Evolutionary conservation across 2,329 filamentous ascomycete species (phyloP).

Genomic region (Mariannaea sp.): DNA sequence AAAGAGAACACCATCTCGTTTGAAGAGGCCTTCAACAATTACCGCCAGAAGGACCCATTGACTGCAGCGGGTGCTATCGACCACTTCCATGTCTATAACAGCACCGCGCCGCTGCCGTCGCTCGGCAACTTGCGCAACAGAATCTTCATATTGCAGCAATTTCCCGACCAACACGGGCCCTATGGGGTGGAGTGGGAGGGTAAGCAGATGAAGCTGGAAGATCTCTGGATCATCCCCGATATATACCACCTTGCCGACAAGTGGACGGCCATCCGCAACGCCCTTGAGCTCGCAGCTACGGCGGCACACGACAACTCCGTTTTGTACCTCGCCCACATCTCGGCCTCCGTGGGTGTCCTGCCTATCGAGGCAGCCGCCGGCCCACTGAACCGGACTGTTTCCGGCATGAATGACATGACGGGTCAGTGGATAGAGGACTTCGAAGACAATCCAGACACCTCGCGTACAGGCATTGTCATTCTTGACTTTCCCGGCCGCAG

Average conservation of each 20-base stretch:
- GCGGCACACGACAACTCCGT: slow-evolving; percentile 41
- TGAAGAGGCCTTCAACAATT: slow-evolving; percentile 50
- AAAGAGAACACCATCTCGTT: slow-evolving; percentile 46
- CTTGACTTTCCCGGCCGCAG: slow-evolving; percentile 53
- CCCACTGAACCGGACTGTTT: slow-evolving; percentile 46
- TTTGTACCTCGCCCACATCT: slow-evolving; percentile 54
- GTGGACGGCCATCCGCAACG: slow-evolving; percentile 50
- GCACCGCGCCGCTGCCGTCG: slow-evolving; percentile 45
- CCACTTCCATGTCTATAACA: slow-evolving; percentile 45
- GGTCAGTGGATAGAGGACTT: slow-evolving; percentile 49
- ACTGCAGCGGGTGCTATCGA: slow-evolving; percentile 43
- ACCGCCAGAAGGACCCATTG: slow-evolving; percentile 42
- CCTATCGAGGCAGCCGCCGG: slow-evolving; percentile 57
- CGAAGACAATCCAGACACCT: slow-evolving; percentile 32
- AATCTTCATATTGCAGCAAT: slow-evolving; percentile 55
- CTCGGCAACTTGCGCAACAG: slow-evolving; percentile 52
- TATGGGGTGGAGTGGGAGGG: slow-evolving; percentile 54
- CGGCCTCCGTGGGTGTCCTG: slow-evolving; percentile 53
- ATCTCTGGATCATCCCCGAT: slow-evolving; percentile 52
- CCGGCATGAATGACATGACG: slow-evolving; percentile 57
- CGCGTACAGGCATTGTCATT: slow-evolving; percentile 52
- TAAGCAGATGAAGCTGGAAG: slow-evolving; percentile 52
- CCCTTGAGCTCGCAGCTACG: slow-evolving; percentile 46
- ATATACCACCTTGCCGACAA: slow-evolving; percentile 51
- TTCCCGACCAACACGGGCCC: slow-evolving; percentile 40